Percentiles rank a stretch among this genome's conserved stretches.
These are phyloP conservation scores for Debaryomyces fabryi DNA, from an alignment of 1,139 yeast genomes.

Conservation along the genomic window DNA sequence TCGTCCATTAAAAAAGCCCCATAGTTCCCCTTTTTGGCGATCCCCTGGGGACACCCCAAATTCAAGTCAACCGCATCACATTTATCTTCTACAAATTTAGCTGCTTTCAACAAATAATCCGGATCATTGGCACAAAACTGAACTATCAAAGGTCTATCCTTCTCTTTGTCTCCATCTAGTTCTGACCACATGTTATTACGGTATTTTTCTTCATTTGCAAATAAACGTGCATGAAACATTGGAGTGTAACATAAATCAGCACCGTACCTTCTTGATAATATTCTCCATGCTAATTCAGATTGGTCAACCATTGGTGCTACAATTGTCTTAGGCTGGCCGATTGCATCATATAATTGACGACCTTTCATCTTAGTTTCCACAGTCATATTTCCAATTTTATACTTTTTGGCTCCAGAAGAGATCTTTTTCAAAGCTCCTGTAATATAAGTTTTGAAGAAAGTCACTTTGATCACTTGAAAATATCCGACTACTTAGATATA, in stretches of 20 bases:
- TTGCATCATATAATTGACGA: slow-evolving; percentile 64
- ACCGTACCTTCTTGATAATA: slow-evolving; percentile 82
- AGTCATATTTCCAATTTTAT: not conserved
- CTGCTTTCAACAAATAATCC: slow-evolving; percentile 78
- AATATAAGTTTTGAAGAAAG: not conserved
- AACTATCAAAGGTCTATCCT: slow-evolving; percentile 83
- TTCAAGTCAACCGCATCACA: slow-evolving; percentile 97
- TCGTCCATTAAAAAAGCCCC: slow-evolving; percentile 98
- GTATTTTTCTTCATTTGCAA: slow-evolving; percentile 83
- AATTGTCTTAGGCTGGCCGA: slow-evolving; percentile 79
- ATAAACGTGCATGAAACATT: slow-evolving; percentile 91
- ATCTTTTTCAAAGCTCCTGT: not conserved
- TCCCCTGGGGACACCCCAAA: slow-evolving; percentile 97
- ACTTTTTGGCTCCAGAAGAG: not conserved
- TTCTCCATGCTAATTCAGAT: slow-evolving; percentile 94
- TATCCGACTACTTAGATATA: not conserved
- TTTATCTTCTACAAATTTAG: slow-evolving; percentile 71
- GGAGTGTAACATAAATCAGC: slow-evolving; percentile 96
- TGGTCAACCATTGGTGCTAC: slow-evolving; percentile 99
- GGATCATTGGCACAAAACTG: slow-evolving; percentile 98
- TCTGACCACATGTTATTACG: slow-evolving; percentile 75
- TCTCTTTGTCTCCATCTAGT: slow-evolving; percentile 66
- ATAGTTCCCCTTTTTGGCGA: slow-evolving; percentile 91
- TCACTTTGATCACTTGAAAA: slow-evolving; percentile 1
- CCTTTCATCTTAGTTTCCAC: slow-evolving; percentile 44